Evolutionary conservation across 371 early-diverging fungal species (phyloP).

Genomic region (Ordospora pajunii): DNA sequence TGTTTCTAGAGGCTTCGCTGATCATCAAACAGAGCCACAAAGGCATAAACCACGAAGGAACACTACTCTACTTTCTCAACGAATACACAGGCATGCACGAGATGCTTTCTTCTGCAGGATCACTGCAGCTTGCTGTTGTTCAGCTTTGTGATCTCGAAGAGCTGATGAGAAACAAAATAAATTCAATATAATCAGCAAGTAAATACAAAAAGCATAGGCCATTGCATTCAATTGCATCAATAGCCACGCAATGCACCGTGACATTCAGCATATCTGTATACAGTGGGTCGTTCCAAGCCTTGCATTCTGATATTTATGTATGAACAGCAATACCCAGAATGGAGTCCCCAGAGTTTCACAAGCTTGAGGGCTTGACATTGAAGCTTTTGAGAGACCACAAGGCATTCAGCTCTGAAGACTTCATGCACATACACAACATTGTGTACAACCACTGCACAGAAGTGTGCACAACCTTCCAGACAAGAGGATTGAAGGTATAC

Average conservation of each 20-base stretch:
- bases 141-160: background rate
- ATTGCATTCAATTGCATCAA: too few relatives aligned
- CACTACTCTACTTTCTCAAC: background rate
- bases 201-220: too few relatives aligned
- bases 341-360: background rate
- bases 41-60: background rate
- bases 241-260: too few relatives aligned
- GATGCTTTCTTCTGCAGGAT: background rate
- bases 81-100: background rate
- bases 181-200: background rate
- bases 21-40: background rate
- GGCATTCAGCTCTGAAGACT: slow-evolving; percentile 20
- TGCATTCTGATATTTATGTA: background rate
- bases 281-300: too few relatives aligned
- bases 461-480: slow-evolving; percentile 21
- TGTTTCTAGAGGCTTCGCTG: background rate
- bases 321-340: background rate
- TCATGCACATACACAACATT: slow-evolving; percentile 35
- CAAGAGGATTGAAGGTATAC: slow-evolving; percentile 36
- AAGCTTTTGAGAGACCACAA: background rate
- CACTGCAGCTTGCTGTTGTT: background rate
- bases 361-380: slow-evolving; percentile 8
- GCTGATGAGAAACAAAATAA: slow-evolving; percentile 6
- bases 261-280: too few relatives aligned
- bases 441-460: slow-evolving; percentile 45